phyloP scores from a whole-genome alignment of 768 basidiomycete species.

The Leucosporidium creatinivorum region DNA sequence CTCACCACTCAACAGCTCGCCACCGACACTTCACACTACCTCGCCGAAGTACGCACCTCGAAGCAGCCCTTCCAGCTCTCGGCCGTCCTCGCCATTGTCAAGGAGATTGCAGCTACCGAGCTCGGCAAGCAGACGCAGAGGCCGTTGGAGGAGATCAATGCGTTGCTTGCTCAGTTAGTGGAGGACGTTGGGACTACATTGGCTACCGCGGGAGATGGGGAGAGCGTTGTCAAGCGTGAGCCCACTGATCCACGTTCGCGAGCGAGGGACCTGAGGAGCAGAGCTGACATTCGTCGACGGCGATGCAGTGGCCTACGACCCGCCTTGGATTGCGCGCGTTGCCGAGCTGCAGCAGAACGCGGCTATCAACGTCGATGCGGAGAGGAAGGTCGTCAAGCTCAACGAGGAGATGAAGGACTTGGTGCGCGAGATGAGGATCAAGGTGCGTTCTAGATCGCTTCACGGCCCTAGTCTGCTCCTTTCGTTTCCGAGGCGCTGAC shows the following conservation, averaged over 20 bases:
- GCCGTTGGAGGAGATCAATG: conserved; percentile 30
- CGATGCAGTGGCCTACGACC: conserved; percentile 47
- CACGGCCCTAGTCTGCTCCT: no score
- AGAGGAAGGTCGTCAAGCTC: conserved; percentile 73
- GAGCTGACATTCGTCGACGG: not conserved
- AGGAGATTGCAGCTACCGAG: conserved; percentile 58
- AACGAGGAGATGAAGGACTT: conserved; percentile 87
- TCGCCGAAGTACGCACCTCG: conserved; percentile 67
- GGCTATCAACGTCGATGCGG: conserved; percentile 84
- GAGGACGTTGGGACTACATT: conserved; percentile 65
- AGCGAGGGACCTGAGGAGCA: not conserved
- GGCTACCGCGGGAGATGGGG: conserved; percentile 63
- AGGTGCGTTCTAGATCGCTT: conserved; percentile 37
- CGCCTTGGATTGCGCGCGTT: conserved; percentile 80
- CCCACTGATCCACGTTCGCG: not conserved
- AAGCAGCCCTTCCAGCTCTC: conserved; percentile 72
- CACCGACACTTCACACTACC: conserved; percentile 45
- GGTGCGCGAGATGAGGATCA: conserved; percentile 65
- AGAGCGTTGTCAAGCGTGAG: conserved; percentile 72
- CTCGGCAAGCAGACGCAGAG: conserved; percentile 45
- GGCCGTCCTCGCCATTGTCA: conserved; percentile 62
- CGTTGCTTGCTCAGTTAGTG: conserved; percentile 59
- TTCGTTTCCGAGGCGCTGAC: no score
- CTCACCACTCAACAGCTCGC: conserved; percentile 14
- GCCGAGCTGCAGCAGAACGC: conserved; percentile 72